phyloP scores from a whole-genome alignment of 1,284 basidiomycete species.

The Cryptococcus maquisensis region DNA sequence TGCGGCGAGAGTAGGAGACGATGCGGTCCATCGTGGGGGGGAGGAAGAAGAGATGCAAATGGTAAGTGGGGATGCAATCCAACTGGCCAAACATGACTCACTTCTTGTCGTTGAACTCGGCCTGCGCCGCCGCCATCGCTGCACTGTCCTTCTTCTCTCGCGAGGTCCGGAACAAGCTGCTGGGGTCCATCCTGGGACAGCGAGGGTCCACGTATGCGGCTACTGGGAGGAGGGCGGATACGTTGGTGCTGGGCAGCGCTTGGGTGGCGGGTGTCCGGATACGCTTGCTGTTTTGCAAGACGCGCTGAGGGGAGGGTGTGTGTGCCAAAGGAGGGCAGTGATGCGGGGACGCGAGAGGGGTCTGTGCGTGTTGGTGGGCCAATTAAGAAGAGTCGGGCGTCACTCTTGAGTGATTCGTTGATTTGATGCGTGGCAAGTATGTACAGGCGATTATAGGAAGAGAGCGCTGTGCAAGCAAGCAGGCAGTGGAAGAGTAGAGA shows the following conservation, averaged over 20 bases:
- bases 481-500: too few relatives aligned
- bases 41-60: not conserved
- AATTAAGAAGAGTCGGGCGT: too few relatives aligned
- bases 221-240: not conserved
- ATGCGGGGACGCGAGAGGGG: too few relatives aligned
- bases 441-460: too few relatives aligned
- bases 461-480: too few relatives aligned
- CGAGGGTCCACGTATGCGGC: too few relatives aligned
- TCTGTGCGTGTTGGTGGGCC: too few relatives aligned
- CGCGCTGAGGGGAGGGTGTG: constrained; percentile 4
- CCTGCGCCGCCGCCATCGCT: constrained; percentile 70
- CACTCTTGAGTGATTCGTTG: too few relatives aligned
- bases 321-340: not conserved
- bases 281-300: not conserved
- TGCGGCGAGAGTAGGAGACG: constrained; percentile 8
- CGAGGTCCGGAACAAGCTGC: constrained; percentile 15
- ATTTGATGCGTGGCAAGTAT: too few relatives aligned
- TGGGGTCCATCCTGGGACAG: constrained; percentile 41
- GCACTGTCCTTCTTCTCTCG: constrained; percentile 7
- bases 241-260: not conserved
- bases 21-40: constrained; percentile 5
- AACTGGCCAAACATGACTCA: constrained; percentile 19
- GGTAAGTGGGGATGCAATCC: not conserved
- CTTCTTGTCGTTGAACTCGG: constrained; percentile 95
- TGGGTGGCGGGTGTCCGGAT: not conserved